Conservation (phyloP, 1,284 basidiomycete species). For the Pholiota adiposa region DNA sequence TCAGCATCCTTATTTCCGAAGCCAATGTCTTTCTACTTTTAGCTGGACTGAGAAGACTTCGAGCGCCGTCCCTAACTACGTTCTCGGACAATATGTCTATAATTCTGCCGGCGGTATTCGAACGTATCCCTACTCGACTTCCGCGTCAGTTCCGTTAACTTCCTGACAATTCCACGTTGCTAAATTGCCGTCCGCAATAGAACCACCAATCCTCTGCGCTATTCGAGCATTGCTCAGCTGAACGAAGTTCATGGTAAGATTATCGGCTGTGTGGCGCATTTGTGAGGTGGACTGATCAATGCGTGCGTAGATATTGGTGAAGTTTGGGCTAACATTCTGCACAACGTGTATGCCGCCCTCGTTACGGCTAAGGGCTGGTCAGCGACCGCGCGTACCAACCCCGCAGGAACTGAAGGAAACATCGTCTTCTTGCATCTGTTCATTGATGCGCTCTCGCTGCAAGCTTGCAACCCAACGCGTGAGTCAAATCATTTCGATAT, state of each 20-base stretch:
- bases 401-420: conserved; percentile 13
- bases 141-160: conserved; percentile 26
- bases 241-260: conserved; percentile 44
- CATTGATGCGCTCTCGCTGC: conserved; percentile 37
- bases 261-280: neutral
- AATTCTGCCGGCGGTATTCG: conserved; percentile 40
- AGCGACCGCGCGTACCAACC: conserved; percentile 7
- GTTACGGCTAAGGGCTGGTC: conserved; percentile 6
- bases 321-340: conserved; percentile 53
- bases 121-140: conserved; percentile 47
- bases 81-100: conserved; percentile 42
- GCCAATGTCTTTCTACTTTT: neutral
- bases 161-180: neutral
- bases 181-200: conserved; percentile 16
- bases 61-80: conserved; percentile 39
- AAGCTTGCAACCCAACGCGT: conserved; percentile 23
- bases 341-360: conserved; percentile 43
- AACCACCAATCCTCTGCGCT: conserved; percentile 44
- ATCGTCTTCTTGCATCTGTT: conserved; percentile 51
- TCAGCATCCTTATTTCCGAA: neutral
- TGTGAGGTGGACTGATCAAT: neutral
- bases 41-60: conserved; percentile 43
- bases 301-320: conserved; percentile 42
- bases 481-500: neutral
- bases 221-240: conserved; percentile 40